Base-by-base conservation (phyloP, 2,329 filamentous ascomycete species). In the Sarocladiaceae sp. region DNA sequence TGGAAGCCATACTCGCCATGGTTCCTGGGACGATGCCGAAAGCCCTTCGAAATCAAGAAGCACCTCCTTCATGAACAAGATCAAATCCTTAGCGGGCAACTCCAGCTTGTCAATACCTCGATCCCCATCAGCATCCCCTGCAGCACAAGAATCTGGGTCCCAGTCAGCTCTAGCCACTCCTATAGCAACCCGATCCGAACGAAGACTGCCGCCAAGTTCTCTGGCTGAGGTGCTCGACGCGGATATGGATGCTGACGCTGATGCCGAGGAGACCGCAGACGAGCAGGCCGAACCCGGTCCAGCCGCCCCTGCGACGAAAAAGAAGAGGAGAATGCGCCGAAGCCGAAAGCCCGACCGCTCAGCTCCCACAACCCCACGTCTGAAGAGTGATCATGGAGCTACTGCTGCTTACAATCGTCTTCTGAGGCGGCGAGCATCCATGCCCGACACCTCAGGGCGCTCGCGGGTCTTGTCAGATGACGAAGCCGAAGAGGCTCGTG, bases 201-300 rank as follows among this genome's bases (percentile, higher is more conserved):
- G 70, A 37, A 68, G 70, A 23, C 23, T 34, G 46, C 68, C 79
- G 50, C 75, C 75, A 9, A 68, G 73, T 16, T 78, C 73, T 1
- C 60, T 80, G 45, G 63, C 67, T 33, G 75, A 78, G 51, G 73
- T 74, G 46, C 59, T 65, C 47, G 61, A 60, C 7, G 29, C 29
- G 15, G 26, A 43, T 33, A 32, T 33, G 16, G 64, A 70, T 33
- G 68, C 68, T 20, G 74, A 76, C 47, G 75, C 85, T 1, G 88
- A 93, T 60, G 87, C 83, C 2, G 90, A 95, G 59, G 88, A 93
- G 58, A 95, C 88, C 34, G 86, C 82, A 0, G 88, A 89, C 43
- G 90, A 95, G 58, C 74, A 73, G n/a, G 66, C 67, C 15, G 55
- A 64, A 7, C 15, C 16, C 3, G 43, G 43, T n/a, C 58, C 66